Evolutionary conservation across 352 stramenopile species (phyloP), one percentile per base, ranked within the genome.

Genomic region (Phytophthora hibernalis): DNA sequence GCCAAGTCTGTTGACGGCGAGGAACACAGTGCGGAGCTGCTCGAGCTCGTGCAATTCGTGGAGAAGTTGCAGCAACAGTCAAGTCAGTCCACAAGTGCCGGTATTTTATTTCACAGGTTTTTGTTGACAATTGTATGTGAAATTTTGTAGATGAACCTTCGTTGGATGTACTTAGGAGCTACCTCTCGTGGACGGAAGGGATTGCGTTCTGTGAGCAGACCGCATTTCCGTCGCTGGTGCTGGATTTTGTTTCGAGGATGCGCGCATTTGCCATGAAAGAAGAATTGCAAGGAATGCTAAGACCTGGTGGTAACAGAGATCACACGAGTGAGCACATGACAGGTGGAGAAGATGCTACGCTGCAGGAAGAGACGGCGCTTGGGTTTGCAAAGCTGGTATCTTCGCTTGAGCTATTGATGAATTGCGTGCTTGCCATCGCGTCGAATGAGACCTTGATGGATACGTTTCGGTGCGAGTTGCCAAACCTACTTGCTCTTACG

Each of bases 241-340:
- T 92, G 21, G 85, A 91, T 58, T 89, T 90, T 45, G 53, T 91
- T 10, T 70, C 77, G 24, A 91, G 82, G 49, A 69, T 91, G 37
- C 65, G 80, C 8, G 43, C 82, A 7, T 72, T 79, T 31, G 54
- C 86, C 0, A 50, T 92, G 26, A 76, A 80, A 35, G 70, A 82
- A 30, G 80, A 89, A 53, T 56, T 92, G 1, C 44, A 51, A 11
- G 42, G 35, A 13, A 67, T 91, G 56, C 18, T 61, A 1, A n/a
- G 42, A 6, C 13, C 30, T 35, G 3, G 10, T 31, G 26, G 12
- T 30, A 22, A 22, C 11, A 54, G 28, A n/a, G 12, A 21, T 6
- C 35, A 42, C 16, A n/a, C 4, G 11, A 60, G 11, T 35, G 51
- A n/a, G 16, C 13, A 13, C 5, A n/a, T 13, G 24, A 2, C 48